Evolutionary conservation across 1,139 yeast genomes (phyloP).

Genomic region (Lodderomyces theae): DNA sequence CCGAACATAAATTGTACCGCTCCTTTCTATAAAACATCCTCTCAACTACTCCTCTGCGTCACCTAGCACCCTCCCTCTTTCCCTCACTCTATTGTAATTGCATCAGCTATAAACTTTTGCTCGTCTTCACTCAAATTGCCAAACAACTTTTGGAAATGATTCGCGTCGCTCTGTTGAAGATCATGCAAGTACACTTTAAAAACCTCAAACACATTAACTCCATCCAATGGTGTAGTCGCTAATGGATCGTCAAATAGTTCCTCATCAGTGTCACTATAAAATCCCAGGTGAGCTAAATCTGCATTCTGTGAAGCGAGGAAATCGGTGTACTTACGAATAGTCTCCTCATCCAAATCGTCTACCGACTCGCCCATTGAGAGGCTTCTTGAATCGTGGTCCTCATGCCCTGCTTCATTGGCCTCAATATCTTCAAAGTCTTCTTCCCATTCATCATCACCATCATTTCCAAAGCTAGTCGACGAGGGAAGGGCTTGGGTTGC

Average conservation of each 20-base stretch:
- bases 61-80: too few relatives aligned
- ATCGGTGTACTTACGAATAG: constrained; percentile 10
- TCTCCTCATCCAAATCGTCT: constrained; percentile 34
- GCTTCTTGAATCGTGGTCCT: constrained; percentile 29
- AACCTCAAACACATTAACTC: constrained; percentile 49
- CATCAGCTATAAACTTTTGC: constrained; percentile 13
- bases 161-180: constrained; percentile 14
- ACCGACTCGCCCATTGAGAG: constrained; percentile 16
- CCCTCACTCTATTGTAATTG: constrained; percentile 9
- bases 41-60: too few relatives aligned
- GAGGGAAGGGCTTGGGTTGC: constrained; percentile 15
- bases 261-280: constrained; percentile 49
- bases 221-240: constrained; percentile 73
- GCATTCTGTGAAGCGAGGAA: constrained; percentile 20
- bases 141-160: constrained; percentile 16
- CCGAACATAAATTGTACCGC: too few relatives aligned
- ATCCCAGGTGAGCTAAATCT: constrained; percentile 38
- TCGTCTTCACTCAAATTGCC: constrained; percentile 16
- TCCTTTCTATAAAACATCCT: too few relatives aligned
- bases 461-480: constrained; percentile 3
- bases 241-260: constrained; percentile 77
- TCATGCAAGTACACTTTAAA: constrained; percentile 12
- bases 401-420: constrained; percentile 25
- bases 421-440: constrained; percentile 20
- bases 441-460: constrained; percentile 24